Evolutionary conservation across 306 rosid genomes (phyloP), one percentile per base, ranked within the genome.

Genomic region (Glycyrrhiza uralensis): DNA sequence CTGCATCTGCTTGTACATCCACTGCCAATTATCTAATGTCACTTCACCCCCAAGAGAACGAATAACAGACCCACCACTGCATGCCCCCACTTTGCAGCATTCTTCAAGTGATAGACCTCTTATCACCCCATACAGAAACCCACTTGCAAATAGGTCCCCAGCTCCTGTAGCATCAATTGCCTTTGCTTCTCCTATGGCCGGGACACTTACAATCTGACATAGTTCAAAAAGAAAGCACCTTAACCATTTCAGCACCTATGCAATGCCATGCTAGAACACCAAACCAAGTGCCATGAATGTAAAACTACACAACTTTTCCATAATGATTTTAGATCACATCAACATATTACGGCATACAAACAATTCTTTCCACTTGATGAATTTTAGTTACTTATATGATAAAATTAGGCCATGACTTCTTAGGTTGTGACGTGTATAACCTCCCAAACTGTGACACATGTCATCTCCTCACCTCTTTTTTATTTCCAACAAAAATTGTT

Each of bases 121-220:
- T 38, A 90, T 74, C 79, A 89, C 79, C 29, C 94, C 98, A 15
- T 89, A 89, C 84, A 93, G 45, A 76, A 93, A 93, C 5, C 97
- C 93, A 72, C 98, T 82, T 0, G 97, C 98, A 79, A 90, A 93
- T 57, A 93, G 86, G 78, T 93, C 97, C 5, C 98, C 97, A 26
- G 97, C 97, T 50, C 97, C 96, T 1, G 96, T 90, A 46, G 96
- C 96, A 75, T 90, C 97, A 2, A 23, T 69, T 13, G 92, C 93
- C 49, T 77, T 88, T 7, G 89, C 28, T 80, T 80, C 87, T 62
- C 97, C 90, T 39, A 84, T 82, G 23, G 96, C 97, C 0, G 90
- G 88, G 23, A 90, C 90, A 64, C 81, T 59, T 52, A 86, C 97
- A 67, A 78, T 75, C 96, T 93, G 85, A 50, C 66, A 77, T 23